Evolutionary conservation across 1,284 basidiomycete species (phyloP), one percentile per base, ranked within the genome.

Genomic region (Rhodotorula sp.): DNA sequence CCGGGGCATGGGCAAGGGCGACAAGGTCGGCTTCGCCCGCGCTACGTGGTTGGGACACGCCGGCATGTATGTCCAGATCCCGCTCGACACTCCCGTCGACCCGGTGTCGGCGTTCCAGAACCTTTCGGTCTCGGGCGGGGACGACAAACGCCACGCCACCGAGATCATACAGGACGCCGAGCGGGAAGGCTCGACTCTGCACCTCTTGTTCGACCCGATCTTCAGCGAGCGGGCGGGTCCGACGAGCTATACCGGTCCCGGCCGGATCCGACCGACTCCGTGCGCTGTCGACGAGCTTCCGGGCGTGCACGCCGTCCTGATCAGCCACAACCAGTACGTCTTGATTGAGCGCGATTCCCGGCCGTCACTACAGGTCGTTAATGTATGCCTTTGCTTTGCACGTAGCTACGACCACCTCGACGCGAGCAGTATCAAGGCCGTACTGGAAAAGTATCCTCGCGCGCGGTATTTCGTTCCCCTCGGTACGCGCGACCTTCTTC

Each of bases 331-430:
- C 60, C 79, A 80, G 78, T 80, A 19, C 65, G 78, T 68, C 38
- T 21, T 43, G 34, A 45, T 26, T 43, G 26, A 10, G 14, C 28
- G 26, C 31, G 10, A 3, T 14, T 34, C n/a, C 7, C 34, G 15
- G 2, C 16, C 38, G 28, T 10, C 18, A n/a, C 6, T 16, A 8
- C 5, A 43, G 1, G 2, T 19, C 7, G 5, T 4, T 3, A 2
- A 16, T 31, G 59, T 49, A 56, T 18, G 2, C 21, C 23, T 4
- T 1, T 31, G 26, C n/a, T 2, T 1, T 31, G 26, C n/a, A n/a
- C 19, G 21, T 62, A 79, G 79, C 69, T 79, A 79, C 64, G 79
- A 80, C 63, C 79, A 80, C 61, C 66, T 79, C 28, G 79, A 80
- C 64, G 60, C 59, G 3, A 61, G 65, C 14, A 75, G 71, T 7